These are phyloP conservation scores for Chaetomium olivaceum DNA, from an alignment of 2,329 filamentous ascomycete species.

Conservation along the genomic window DNA sequence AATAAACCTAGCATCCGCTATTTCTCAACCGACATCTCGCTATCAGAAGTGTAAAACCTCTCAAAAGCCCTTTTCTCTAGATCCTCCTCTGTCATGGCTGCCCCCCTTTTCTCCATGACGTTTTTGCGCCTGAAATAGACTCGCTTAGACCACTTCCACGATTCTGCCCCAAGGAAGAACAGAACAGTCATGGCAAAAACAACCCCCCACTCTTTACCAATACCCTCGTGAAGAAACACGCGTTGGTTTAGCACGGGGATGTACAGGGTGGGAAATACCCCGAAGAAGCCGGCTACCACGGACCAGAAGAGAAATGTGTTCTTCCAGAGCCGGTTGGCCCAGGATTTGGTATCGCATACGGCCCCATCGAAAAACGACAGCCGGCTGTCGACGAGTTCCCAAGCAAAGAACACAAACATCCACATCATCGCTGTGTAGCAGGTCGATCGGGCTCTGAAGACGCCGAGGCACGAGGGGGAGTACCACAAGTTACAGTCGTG, in stretches of 20 bases:
- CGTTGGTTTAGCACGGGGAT: constrained; percentile 65
- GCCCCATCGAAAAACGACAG: constrained; percentile 69
- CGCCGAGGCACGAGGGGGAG: constrained; percentile 51
- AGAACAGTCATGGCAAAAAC: constrained; percentile 64
- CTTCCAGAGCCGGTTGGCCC: constrained; percentile 58
- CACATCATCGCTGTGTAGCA: constrained; percentile 70
- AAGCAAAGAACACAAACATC: constrained; percentile 67
- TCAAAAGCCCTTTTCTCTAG: background rate
- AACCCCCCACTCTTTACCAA: constrained; percentile 72
- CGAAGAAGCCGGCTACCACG: constrained; percentile 58
- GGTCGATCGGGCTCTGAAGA: constrained; percentile 67
- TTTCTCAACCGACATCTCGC: background rate
- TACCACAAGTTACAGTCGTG: constrained; percentile 58
- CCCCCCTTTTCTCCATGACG: background rate
- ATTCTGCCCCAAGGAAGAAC: constrained; percentile 59
- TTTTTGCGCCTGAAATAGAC: constrained; percentile 24
- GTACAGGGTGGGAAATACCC: constrained; percentile 65
- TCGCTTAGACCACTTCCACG: constrained; percentile 67
- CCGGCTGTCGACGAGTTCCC: constrained; percentile 72
- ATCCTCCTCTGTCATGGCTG: background rate
- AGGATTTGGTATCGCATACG: constrained; percentile 46
- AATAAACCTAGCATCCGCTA: background rate
- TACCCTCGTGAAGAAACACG: constrained; percentile 69
- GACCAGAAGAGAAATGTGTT: constrained; percentile 70
- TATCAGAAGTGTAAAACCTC: background rate